Evolutionary conservation across 345 rosid species (phyloP), one percentile per base, ranked within the genome.

Genomic region (Brassica carinata): DNA sequence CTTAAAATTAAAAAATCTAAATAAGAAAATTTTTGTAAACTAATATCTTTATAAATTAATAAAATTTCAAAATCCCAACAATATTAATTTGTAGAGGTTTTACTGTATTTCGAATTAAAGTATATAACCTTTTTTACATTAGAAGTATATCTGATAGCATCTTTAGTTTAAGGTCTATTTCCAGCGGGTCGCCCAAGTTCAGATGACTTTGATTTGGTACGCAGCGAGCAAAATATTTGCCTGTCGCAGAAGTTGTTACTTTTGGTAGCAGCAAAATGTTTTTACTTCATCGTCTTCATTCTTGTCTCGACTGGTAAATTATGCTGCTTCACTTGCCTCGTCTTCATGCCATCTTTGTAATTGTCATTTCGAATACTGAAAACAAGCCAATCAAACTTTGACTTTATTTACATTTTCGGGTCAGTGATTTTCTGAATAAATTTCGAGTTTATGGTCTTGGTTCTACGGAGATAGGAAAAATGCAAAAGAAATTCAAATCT

Each of bases 381-480:
- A 53, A 53, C 55, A 48, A 13, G 58, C 19, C 58, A 53, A 27
- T 62, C 65, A 61, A 29, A 63, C 66, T 53, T 53, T 63, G 66
- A 63, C 34, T 27, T 29, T 11, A 13, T 63, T 63, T 27, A 18
- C 63, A 23, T 45, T 45, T 45, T 45, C n/a, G 14, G n/a, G 53
- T 45, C 53, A 45, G 3, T 45, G 53, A 45, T 14, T n/a, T n/a
- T 53, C 19, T 53, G 2, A 53, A 53, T 53, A 18, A 14, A 53
- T 53, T 53, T 63, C 17, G 36, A n/a, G 36, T 27, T 27, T 62
- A 11, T 62, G 34, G 34, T 27, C 66, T 62, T 62, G 17, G n/a
- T 62, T 62, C 34, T 62, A 27, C 66, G 55, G 55, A 11, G 14
- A 45, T 45, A 4, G 57, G 19, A 53, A 53, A 53, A 53, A n/a